These are phyloP conservation scores for Scenedesmus sp. DNA, from an alignment of 163 green algal genomes.

Conservation along the genomic window DNA sequence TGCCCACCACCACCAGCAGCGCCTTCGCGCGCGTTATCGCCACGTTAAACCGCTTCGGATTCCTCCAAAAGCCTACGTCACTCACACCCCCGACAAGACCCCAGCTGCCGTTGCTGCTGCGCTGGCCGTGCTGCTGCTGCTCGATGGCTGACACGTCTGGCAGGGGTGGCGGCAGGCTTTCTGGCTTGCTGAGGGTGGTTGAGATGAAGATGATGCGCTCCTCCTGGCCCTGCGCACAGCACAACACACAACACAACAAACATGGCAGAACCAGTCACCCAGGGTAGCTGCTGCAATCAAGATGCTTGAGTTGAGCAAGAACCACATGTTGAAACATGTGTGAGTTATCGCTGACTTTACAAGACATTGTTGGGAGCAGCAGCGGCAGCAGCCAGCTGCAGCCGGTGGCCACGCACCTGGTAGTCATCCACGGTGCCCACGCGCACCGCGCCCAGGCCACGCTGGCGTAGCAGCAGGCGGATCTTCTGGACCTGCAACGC, in stretches of 20 bases:
- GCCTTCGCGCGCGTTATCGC: constrained; percentile 87
- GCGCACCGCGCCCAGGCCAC: constrained; percentile 70
- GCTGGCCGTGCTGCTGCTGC: background rate
- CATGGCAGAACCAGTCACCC: background rate
- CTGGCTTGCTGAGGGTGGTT: constrained; percentile 69
- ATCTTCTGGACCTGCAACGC: constrained; percentile 78
- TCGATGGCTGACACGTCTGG: background rate
- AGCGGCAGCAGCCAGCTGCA: no score
- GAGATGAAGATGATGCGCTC: constrained; percentile 89
- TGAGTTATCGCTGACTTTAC: no score
- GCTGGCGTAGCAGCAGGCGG: constrained; percentile 75
- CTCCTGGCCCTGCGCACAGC: constrained; percentile 79
- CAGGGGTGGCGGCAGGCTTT: constrained; percentile 57
- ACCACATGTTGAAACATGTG: no score
- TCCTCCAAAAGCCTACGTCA: constrained; percentile 85
- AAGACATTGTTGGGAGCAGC: no score
- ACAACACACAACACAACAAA: background rate
- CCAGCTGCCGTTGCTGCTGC: constrained; percentile 5
- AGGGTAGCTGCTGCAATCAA: no score
- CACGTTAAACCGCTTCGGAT: constrained; percentile 93
- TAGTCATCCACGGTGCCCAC: constrained; percentile 94
- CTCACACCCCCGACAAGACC: background rate
- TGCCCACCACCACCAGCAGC: constrained; percentile 89
- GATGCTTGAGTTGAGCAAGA: no score
- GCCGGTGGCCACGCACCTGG: constrained; percentile 53